Conservation (phyloP, 192 early-diverging fungal species). For the Backusella tarrabulga region DNA sequence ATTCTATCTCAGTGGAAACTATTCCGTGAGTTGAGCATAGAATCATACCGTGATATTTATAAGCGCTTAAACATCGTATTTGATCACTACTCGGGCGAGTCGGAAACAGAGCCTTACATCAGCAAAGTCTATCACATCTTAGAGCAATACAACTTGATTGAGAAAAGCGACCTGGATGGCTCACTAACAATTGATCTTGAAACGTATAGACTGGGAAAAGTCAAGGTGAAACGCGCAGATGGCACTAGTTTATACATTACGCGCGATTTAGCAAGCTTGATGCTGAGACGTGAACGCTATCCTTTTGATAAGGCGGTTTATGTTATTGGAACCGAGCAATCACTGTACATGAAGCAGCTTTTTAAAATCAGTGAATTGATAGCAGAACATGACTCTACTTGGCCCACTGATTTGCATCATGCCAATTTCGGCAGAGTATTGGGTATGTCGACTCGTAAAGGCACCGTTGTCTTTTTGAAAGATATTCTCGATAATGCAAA, state of each 20-base stretch:
- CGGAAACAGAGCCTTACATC: slow-evolving; percentile 71
- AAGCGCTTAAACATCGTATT: slow-evolving; percentile 79
- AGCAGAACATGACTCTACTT: slow-evolving; percentile 23
- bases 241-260: slow-evolving; percentile 89
- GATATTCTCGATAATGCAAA: slow-evolving; percentile 86
- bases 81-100: slow-evolving; percentile 91
- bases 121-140: slow-evolving; percentile 66
- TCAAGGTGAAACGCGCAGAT: slow-evolving; percentile 74
- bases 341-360: slow-evolving; percentile 82
- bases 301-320: slow-evolving; percentile 84
- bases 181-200: slow-evolving; percentile 79
- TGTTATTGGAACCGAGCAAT: slow-evolving; percentile 84
- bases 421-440: slow-evolving; percentile 88
- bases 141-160: slow-evolving; percentile 54
- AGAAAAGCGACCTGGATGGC: slow-evolving; percentile 60
- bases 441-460: slow-evolving; percentile 91
- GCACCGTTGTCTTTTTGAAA: slow-evolving; percentile 88
- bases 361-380: slow-evolving; percentile 83
- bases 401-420: slow-evolving; percentile 59
- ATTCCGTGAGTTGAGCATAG: slow-evolving; percentile 85
- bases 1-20: slow-evolving; percentile 75
- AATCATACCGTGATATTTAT: slow-evolving; percentile 80
- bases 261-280: slow-evolving; percentile 86
- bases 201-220: slow-evolving; percentile 69
- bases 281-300: slow-evolving; percentile 71